Conservation (phyloP, 345 rosid species). For the Mallotus nudiflorus region DNA sequence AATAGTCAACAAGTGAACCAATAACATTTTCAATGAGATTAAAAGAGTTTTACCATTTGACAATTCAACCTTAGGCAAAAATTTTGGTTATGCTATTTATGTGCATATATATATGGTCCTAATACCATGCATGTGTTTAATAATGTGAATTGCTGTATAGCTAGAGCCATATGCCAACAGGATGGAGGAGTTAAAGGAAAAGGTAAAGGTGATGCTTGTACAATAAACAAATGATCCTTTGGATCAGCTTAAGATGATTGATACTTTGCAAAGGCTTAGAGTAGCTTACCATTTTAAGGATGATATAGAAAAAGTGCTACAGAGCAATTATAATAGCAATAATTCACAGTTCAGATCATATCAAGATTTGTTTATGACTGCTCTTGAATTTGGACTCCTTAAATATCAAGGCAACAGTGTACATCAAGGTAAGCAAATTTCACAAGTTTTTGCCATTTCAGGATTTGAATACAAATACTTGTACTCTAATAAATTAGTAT, state of each 20-base stretch:
- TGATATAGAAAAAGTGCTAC: neutral
- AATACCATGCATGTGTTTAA: too few species aligned
- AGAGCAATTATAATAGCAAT: neutral
- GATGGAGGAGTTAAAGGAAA: constrained; percentile 1
- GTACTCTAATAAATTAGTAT: too few species aligned
- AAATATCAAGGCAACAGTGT: constrained; percentile 13
- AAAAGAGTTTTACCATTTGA: too few species aligned
- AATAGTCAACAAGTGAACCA: too few species aligned
- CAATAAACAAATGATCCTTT: neutral
- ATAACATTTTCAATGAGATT: too few species aligned
- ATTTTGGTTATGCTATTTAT: too few species aligned
- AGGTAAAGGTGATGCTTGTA: constrained; percentile 11
- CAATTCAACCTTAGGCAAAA: too few species aligned
- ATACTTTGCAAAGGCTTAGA: constrained; percentile 23
- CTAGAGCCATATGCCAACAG: neutral
- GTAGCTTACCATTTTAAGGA: constrained; percentile 19
- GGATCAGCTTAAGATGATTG: constrained; percentile 8
- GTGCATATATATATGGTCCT: too few species aligned
- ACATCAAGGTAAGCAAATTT: constrained; percentile 11
- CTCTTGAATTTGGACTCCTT: neutral
- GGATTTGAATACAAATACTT: too few species aligned
- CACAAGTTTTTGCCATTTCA: neutral
- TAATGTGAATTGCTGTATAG: neutral
- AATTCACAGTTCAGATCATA: neutral
- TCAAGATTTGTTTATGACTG: neutral